These are phyloP conservation scores for Fusarium staphyleae DNA, from an alignment of 2,329 filamentous ascomycete genomes.

Conservation along the genomic window DNA sequence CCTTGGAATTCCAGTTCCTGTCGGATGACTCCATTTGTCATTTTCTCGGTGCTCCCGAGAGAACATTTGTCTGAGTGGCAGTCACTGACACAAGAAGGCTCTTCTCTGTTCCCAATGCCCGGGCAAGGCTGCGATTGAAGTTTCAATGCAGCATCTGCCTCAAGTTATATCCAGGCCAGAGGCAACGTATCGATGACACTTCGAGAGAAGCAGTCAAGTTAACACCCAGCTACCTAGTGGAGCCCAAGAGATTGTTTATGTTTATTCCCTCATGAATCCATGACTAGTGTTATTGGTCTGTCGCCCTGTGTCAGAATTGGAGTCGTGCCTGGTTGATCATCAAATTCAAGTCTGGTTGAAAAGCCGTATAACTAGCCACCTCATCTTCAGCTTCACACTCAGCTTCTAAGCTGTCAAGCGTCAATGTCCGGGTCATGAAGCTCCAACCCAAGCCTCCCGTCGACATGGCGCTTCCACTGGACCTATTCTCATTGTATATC, in stretches of 20 bases:
- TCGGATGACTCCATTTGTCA: constrained; percentile 22
- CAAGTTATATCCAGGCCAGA: neutral
- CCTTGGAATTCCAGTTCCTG: constrained; percentile 38
- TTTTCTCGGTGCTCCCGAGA: constrained; percentile 6
- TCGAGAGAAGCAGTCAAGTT: neutral
- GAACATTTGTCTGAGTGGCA: neutral
- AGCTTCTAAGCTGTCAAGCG: neutral
- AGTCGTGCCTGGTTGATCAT: no score
- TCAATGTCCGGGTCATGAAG: neutral
- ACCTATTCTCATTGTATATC: neutral
- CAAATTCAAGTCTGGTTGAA: neutral
- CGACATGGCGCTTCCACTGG: neutral
- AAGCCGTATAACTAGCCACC: constrained; percentile 13
- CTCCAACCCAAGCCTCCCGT: neutral
- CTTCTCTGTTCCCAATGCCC: constrained; percentile 1
- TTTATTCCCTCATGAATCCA: neutral
- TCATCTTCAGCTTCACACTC: constrained; percentile 2
- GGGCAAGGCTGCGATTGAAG: neutral
- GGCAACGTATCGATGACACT: neutral
- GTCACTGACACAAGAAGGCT: neutral
- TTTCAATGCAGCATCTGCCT: constrained; percentile 1
- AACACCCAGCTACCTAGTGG: neutral
- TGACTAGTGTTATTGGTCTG: neutral
- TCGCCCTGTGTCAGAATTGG: no score
- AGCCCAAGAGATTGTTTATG: neutral